Evolutionary conservation across 192 early-diverging fungal species (phyloP), one percentile per base, ranked within the genome.

Genomic region (Umbelopsis vinacea): DNA sequence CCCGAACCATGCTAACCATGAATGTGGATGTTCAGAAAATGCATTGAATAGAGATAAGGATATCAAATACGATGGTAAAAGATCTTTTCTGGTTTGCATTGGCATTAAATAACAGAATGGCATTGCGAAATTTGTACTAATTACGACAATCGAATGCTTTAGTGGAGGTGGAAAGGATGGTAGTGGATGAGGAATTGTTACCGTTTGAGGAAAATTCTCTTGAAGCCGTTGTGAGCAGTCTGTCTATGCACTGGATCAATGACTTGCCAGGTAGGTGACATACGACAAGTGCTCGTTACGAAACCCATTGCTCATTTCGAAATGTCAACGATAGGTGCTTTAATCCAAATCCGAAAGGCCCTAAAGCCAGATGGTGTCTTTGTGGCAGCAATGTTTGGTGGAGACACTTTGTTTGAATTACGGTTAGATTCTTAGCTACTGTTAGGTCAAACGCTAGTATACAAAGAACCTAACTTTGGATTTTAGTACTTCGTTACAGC

Each of bases 201-300:
- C 79, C 84, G n/a, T 96, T 98, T 79, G 89, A 85, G 35, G 89
- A 92, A 46, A 87, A 96, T 81, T 91, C 90, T 35, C 76, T 97
- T 71, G 97, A 98, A 55, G 92, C 91, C 12, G 92, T 98, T 19
- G 79, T 98, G 46, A 94, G 92, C 77, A 92, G 87, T 60, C 70
- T 97, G 69, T 87, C 90, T 3, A 82, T 97, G 85, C 95, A 98
- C 78, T 98, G 97, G 97, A 91, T 98, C 47, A 98, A 98, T 71
- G 97, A 98, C 81, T 86, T 98, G 35, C 95, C 94, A 23, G 92
- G 89, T 78, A 68, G 14, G 46, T 46, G 29, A 24, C 15, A 26
- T 14, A n/a, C 45, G 60, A 14, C 26, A 45, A 26, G 5, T 24
- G 22, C 72, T 38, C 21, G 38, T 4, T 60, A 9, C 37, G 29